Base-by-base conservation (phyloP, 2,329 filamentous ascomycete species). In the Xylogone sp. region DNA sequence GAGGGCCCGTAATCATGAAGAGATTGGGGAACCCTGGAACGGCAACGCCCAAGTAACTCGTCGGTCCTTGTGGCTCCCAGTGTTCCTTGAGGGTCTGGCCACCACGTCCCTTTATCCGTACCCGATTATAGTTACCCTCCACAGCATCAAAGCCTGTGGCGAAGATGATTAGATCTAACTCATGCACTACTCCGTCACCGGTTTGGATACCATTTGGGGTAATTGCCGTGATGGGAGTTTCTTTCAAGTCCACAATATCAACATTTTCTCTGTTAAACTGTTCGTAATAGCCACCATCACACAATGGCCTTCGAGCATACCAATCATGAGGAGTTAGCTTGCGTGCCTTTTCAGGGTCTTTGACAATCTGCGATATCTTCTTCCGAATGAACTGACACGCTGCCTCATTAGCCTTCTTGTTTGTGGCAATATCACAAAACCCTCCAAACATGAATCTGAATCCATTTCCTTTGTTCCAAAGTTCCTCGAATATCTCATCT, bases 1-100 rank as follows among this genome's bases (percentile, higher is more conserved):
- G 61, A 0, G 72, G 72, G 0, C 71, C 72, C 3, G 56, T 49
- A 12, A 73, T 59, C 59, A 71, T 68, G 54, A 76, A 70, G 52
- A 77, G 59, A 53, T 76, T 76, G 0, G 75, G 75, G 50, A 73
- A 76, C 0, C 66, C 61, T 1, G 65, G 53, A 1, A 69, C 63
- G 2, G 60, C 58, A 4, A 74, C 53, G 0, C 74, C 74, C 0
- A 75, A 61, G 53, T 72, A 73, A 0, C 68, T 62, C 13, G 54
- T 63, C 10, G 66, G 62, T 5, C 63, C 66, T 2, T 56, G 5
- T 9, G 34, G 34, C 4, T 62, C 22, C 71, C 71, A 71, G 21
- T 57, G 49, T 1, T 71, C 62, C 22, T 61, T 65, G 34, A 71
- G 54, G 1, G 53, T 62, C n/a, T 53, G 24, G 3, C 61, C 63